Evolutionary conservation across 2,329 filamentous ascomycete species (phyloP).

Genomic region (Purpureocillium takamizusanense): DNA sequence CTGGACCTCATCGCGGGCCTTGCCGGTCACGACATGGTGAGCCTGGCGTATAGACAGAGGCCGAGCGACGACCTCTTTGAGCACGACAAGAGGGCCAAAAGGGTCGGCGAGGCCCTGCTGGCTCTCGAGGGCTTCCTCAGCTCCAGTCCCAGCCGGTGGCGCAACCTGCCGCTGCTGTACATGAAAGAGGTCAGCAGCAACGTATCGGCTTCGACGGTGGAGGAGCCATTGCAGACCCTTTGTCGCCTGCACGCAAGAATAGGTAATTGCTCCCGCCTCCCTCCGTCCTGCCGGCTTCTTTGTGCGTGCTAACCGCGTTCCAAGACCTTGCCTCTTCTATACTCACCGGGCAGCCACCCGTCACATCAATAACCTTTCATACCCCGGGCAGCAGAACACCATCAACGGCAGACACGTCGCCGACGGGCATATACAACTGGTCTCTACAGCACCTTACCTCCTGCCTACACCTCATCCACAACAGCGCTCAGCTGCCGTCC

Average conservation of each 20-base stretch:
- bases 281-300: too few relatives aligned
- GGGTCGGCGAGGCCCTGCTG: slow-evolving; percentile 3
- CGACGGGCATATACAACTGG: slow-evolving; percentile 3
- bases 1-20: slow-evolving; percentile 1
- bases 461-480: slow-evolving; percentile 5
- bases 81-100: background rate
- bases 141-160: slow-evolving; percentile 4
- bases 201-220: background rate
- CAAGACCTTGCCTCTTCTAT: slow-evolving; percentile 10
- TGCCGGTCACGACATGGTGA: too few relatives aligned
- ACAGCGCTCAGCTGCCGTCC: background rate
- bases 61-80: background rate
- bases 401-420: background rate
- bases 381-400: background rate
- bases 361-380: slow-evolving; percentile 4
- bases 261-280: slow-evolving; percentile 4
- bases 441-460: slow-evolving; percentile 6
- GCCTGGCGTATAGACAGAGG: too few relatives aligned
- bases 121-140: slow-evolving; percentile 4
- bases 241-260: slow-evolving; percentile 7
- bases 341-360: slow-evolving; percentile 3
- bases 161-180: slow-evolving; percentile 1
- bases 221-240: slow-evolving; percentile 9
- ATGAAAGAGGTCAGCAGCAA: background rate
- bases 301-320: too few relatives aligned